These are phyloP conservation scores for Chernovozyma aurita DNA, from an alignment of 1,139 yeast genomes.

Conservation along the genomic window DNA sequence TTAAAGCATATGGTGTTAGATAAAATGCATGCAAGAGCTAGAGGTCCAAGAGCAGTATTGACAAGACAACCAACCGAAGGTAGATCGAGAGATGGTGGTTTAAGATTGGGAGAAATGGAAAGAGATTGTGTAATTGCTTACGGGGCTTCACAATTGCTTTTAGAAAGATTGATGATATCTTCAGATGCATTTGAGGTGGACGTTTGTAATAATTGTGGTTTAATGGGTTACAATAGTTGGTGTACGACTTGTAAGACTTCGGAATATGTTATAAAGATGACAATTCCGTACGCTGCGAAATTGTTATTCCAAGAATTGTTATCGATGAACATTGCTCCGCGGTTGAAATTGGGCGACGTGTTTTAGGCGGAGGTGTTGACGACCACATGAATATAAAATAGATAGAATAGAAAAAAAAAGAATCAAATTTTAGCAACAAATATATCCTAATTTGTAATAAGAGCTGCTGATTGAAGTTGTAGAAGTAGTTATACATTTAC, in stretches of 20 bases:
- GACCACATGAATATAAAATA: too few species aligned
- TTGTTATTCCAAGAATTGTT: conserved; percentile 90
- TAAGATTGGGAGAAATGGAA: conserved; percentile 99
- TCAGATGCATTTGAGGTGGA: conserved; percentile 98
- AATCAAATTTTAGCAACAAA: too few species aligned
- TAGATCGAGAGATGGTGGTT: conserved; percentile 98
- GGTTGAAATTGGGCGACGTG: conserved; percentile 84
- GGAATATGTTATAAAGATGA: conserved; percentile 85
- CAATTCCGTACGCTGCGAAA: conserved; percentile 97
- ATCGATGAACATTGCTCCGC: conserved; percentile 97
- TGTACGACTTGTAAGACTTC: conserved; percentile 92
- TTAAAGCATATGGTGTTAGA: conserved; percentile 98
- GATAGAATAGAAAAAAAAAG: neutral
- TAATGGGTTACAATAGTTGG: conserved; percentile 98
- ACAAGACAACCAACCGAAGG: conserved; percentile 99
- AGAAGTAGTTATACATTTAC: too few species aligned
- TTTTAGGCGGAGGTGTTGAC: too few species aligned
- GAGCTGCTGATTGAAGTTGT: too few species aligned
- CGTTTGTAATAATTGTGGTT: conserved; percentile 91
- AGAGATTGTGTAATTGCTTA: conserved; percentile 99
- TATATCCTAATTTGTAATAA: too few species aligned
- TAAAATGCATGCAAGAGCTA: conserved; percentile 98
- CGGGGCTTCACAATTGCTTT: conserved; percentile 92
- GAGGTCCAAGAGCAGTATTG: conserved; percentile 97
- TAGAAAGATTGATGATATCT: conserved; percentile 93